phyloP scores from a whole-genome alignment of 2,329 filamentous ascomycete species.

The Eutypella sp. region DNA sequence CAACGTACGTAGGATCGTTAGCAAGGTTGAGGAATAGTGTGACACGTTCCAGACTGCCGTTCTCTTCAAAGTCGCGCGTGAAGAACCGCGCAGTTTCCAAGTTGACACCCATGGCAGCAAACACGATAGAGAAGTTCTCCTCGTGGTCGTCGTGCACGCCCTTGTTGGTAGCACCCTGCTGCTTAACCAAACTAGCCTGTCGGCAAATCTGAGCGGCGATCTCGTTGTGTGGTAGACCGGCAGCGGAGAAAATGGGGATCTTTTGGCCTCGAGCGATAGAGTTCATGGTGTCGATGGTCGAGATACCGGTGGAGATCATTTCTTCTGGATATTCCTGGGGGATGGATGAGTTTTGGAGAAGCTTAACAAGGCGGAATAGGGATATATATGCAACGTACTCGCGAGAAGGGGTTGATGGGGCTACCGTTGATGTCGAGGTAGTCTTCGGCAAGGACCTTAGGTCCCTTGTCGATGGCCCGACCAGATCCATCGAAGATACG shows the following conservation, averaged over 20 bases:
- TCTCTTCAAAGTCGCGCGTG: slow-evolving; percentile 97
- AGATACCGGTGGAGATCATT: slow-evolving; percentile 99
- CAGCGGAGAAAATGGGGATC: slow-evolving; percentile 98
- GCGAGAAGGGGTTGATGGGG: slow-evolving; percentile 96
- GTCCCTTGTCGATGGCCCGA: slow-evolving; percentile 96
- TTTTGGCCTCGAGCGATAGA: slow-evolving; percentile 98
- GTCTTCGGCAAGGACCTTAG: slow-evolving; percentile 95
- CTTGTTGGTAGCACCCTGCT: slow-evolving; percentile 77
- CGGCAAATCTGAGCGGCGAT: slow-evolving; percentile 98
- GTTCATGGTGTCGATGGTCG: slow-evolving; percentile 97
- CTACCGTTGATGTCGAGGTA: slow-evolving; percentile 99
- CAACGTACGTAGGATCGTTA: slow-evolving; percentile 88
- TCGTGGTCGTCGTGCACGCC: slow-evolving; percentile 94
- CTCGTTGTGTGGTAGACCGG: slow-evolving; percentile 98
- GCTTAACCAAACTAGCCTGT: slow-evolving; percentile 86
- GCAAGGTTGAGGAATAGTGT: slow-evolving; percentile 98
- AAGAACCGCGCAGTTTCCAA: slow-evolving; percentile 99
- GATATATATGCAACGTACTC: slow-evolving; percentile 64
- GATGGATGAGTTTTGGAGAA: slow-evolving; percentile 12
- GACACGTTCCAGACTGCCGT: slow-evolving; percentile 94
- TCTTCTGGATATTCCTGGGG: slow-evolving; percentile 94
- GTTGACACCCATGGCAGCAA: slow-evolving; percentile 99
- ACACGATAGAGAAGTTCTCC: slow-evolving; percentile 99
- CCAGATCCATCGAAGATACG: slow-evolving; percentile 98
- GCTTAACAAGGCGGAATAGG: neutral